phyloP scores from a whole-genome alignment of 208 protist genomes.

The Spongospora subterranea region DNA sequence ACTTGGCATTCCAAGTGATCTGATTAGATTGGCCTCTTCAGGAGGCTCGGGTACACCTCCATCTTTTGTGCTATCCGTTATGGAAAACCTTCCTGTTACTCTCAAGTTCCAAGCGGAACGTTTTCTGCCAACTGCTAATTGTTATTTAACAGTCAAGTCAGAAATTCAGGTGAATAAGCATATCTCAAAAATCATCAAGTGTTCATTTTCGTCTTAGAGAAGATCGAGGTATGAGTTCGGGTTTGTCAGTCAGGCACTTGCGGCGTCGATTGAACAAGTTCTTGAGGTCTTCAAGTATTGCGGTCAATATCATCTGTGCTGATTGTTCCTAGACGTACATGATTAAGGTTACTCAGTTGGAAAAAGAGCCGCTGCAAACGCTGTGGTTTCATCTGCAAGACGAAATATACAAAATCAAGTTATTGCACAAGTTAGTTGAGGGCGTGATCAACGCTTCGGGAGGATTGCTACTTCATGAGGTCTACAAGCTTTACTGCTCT shows the following conservation, averaged over 20 bases:
- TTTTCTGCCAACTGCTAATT: not conserved
- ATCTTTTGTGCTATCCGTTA: not conserved
- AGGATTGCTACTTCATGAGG: not conserved
- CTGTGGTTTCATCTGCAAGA: slow-evolving; percentile 35
- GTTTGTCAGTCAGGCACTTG: slow-evolving; percentile 39
- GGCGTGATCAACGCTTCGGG: not conserved
- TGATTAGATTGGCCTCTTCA: not conserved
- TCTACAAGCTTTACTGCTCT: not conserved
- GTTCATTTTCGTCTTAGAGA: not conserved
- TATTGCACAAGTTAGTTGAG: not conserved
- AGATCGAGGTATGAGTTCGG: slow-evolving; percentile 21
- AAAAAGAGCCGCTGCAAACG: not conserved
- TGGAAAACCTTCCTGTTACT: not conserved
- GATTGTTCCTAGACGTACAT: not conserved
- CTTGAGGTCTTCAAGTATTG: not conserved
- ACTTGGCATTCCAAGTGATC: not conserved
- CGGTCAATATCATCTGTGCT: not conserved
- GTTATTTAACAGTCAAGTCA: not conserved
- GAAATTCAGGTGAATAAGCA: not conserved
- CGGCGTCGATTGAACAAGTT: not conserved
- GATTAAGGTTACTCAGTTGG: slow-evolving; percentile 38
- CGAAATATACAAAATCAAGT: not conserved
- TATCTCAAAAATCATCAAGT: not conserved
- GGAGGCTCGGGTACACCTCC: not conserved
- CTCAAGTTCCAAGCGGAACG: not conserved